Evolutionary conservation across 2,329 filamentous ascomycete genomes (phyloP).

Genomic region (Pyrenochaeta sp.): DNA sequence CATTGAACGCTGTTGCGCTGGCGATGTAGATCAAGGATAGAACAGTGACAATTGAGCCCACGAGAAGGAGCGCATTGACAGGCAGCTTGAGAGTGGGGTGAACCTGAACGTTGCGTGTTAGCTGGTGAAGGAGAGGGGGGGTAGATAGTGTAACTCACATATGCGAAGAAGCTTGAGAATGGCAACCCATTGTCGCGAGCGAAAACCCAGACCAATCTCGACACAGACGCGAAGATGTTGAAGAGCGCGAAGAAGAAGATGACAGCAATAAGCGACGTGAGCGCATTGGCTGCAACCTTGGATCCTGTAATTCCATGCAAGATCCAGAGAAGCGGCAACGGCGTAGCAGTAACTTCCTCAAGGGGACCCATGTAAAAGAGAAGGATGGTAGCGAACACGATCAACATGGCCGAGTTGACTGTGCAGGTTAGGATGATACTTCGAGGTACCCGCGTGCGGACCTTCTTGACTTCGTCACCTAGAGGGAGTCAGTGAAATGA

Average conservation of each 20-base stretch:
- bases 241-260: constrained; percentile 52
- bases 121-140: too few relatives aligned
- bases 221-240: constrained; percentile 56
- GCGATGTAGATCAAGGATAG: constrained; percentile 42
- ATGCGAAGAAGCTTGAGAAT: constrained; percentile 41
- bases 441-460: constrained; percentile 50
- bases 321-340: constrained; percentile 48
- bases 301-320: constrained; percentile 52
- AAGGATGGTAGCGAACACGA: constrained; percentile 54
- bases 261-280: constrained; percentile 50
- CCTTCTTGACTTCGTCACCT: constrained; percentile 52
- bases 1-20: constrained; percentile 46
- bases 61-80: constrained; percentile 31
- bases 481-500: constrained; percentile 3
- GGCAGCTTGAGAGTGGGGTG: constrained; percentile 37
- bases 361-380: constrained; percentile 56
- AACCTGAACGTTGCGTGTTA: constrained; percentile 19
- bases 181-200: constrained; percentile 58
- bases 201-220: constrained; percentile 60
- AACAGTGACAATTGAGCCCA: constrained; percentile 39
- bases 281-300: constrained; percentile 49
- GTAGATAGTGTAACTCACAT: constrained; percentile 21
- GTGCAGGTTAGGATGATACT: constrained; percentile 46
- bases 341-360: constrained; percentile 18
- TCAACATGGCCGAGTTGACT: constrained; percentile 52